Conservation (phyloP, 352 stramenopile species). For the Phytophthora capsici region DNA sequence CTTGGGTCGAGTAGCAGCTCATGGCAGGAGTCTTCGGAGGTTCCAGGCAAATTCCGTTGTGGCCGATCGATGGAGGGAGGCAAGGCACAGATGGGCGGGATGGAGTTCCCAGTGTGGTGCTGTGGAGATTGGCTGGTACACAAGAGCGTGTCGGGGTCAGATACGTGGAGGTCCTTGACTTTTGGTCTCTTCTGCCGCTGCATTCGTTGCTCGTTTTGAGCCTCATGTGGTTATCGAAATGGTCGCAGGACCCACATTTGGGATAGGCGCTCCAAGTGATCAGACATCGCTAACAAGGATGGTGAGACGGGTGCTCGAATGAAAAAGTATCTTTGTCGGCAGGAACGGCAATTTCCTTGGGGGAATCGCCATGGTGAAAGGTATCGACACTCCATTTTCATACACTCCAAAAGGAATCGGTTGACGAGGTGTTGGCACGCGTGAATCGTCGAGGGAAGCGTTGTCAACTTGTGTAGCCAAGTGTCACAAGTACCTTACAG, state of each 20-base stretch:
- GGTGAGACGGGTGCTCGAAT: not conserved
- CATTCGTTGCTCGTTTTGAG: slow-evolving; percentile 1
- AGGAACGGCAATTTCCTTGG: not conserved
- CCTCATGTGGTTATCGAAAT: not conserved
- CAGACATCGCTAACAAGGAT: slow-evolving; percentile 17
- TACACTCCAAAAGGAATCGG: not conserved
- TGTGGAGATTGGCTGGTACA: slow-evolving; percentile 10
- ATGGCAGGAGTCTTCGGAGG: slow-evolving; percentile 8
- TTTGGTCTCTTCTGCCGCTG: slow-evolving; percentile 15
- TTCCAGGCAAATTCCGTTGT: slow-evolving; percentile 27
- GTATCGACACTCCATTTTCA: not conserved
- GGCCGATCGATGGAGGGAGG: not conserved
- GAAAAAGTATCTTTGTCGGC: slow-evolving; percentile 15
- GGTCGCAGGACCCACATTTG: not conserved
- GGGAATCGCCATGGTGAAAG: not conserved
- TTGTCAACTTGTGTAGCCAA: slow-evolving; percentile 39
- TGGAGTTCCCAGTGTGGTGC: slow-evolving; percentile 14
- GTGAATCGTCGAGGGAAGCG: slow-evolving; percentile 3
- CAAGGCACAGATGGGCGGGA: slow-evolving; percentile 20
- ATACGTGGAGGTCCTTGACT: slow-evolving; percentile 33
- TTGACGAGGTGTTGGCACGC: not conserved
- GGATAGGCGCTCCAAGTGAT: slow-evolving; percentile 31
- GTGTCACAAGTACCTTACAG: slow-evolving; percentile 33
- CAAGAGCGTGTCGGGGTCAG: slow-evolving; percentile 5
- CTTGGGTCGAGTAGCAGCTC: slow-evolving; percentile 30